Evolutionary conservation across 257 asterid genomes (phyloP), one percentile per base, ranked within the genome.

Genomic region (Plantago elongata): DNA sequence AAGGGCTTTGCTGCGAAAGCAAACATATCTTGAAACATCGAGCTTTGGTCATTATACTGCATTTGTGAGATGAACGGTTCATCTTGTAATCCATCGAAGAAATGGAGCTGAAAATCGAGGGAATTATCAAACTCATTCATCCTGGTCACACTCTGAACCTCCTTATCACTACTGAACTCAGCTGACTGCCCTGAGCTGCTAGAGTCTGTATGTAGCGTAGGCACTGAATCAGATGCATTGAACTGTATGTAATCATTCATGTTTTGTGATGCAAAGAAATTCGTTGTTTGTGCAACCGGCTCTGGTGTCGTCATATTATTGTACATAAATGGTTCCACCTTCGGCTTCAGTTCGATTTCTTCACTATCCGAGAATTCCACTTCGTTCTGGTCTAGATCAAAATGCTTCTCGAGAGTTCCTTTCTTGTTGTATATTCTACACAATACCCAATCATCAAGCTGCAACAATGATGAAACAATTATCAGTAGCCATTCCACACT

Each of bases 371-470:
- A 81, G 57, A 81, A 78, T 15, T 81, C 77, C 40, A 77, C 76
- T 10, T 64, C 75, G 51, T 61, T 71, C 51, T 76, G 72, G 30
- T 77, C 79, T 30, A 76, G 74, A n/a, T 64, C 68, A 76, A 55
- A 64, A 62, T 81, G 83, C 65, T 75, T 82, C 27, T 82, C 85
- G 0, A 75, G 69, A 13, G 81, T 70, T 66, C 86, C 81, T 64
- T 82, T 82, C 85, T 82, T 82, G 77, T 82, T 82, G 81, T 82
- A 82, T 61, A 82, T 76, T 48, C 88, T 83, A 62, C 88, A 82
- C 27, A 82, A 67, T 5, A 82, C 88, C 79, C 79, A 82, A 62
- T 82, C 88, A 61, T 82, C 88, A 48, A 82, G 88, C 88, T 81
- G 86, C 67, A 75, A 68, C 30, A 65, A 34, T 30, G 61, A 46